Conservation (phyloP, 108 stramenopile species). For the Conticribra guillardii region DNA sequence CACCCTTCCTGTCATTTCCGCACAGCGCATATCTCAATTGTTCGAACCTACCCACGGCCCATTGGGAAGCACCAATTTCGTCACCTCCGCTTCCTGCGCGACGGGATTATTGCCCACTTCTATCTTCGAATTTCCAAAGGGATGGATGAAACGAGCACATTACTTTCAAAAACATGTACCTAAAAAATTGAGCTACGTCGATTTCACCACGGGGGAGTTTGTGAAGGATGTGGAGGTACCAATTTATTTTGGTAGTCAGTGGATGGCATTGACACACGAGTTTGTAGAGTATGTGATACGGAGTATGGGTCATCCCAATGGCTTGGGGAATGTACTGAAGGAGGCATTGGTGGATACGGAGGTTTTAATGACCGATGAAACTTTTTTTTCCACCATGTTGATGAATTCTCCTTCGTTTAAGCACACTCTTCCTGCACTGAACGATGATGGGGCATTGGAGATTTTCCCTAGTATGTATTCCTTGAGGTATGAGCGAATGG, state of each 20-base stretch:
- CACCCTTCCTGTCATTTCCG: constrained; percentile 73
- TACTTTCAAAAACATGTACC: constrained; percentile 61
- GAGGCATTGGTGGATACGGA: constrained; percentile 58
- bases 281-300: constrained; percentile 67
- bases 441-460: constrained; percentile 40
- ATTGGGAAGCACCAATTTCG: constrained; percentile 75
- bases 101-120: constrained; percentile 82
- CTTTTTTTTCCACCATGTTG: constrained; percentile 83
- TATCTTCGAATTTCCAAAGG: constrained; percentile 69
- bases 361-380: constrained; percentile 90
- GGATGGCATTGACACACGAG: constrained; percentile 79
- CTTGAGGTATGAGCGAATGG: constrained; percentile 91
- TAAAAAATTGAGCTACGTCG: constrained; percentile 48
- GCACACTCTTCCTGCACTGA: constrained; percentile 62
- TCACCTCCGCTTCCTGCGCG: constrained; percentile 79
- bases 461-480: constrained; percentile 50
- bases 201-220: constrained; percentile 48
- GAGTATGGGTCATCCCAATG: constrained; percentile 60
- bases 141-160: constrained; percentile 87
- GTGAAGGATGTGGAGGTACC: constrained; percentile 34
- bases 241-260: constrained; percentile 89
- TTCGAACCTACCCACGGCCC: constrained; percentile 55
- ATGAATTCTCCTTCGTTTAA: constrained; percentile 66
- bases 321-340: constrained; percentile 63
- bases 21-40: constrained; percentile 55